Evolutionary conservation across 345 rosid genomes (phyloP).

Genomic region (Syzygium aqueum): DNA sequence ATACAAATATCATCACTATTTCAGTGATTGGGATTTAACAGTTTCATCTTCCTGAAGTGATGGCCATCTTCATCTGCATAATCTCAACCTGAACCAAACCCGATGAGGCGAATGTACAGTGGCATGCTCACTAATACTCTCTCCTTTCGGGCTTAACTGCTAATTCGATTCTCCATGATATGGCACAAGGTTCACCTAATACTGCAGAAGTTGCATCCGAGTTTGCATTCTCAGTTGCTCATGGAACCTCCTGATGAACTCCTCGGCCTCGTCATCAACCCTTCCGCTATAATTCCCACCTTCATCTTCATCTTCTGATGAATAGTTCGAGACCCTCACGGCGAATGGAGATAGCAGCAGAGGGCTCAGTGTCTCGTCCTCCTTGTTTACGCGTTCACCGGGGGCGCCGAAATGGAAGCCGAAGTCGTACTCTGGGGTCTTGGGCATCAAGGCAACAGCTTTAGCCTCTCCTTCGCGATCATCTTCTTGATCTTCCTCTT

Average conservation of each 20-base stretch:
- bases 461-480: neutral
- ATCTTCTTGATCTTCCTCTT: constrained; percentile 8
- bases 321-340: constrained; percentile 33
- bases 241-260: constrained; percentile 42
- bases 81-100: neutral
- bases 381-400: neutral
- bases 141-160: neutral
- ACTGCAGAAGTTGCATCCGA: constrained; percentile 38
- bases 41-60: neutral
- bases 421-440: constrained; percentile 35
- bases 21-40: neutral
- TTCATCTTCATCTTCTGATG: constrained; percentile 28
- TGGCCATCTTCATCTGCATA: neutral
- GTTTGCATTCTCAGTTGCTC: constrained; percentile 42
- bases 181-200: neutral
- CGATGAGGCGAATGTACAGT: neutral
- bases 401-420: constrained; percentile 12
- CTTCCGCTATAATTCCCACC: constrained; percentile 1
- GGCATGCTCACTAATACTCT: neutral
- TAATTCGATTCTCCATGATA: neutral
- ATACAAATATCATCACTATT: neutral
- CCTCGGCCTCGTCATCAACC: constrained; percentile 51
- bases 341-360: constrained; percentile 14
- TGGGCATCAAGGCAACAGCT: constrained; percentile 22
- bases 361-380: neutral